These are phyloP conservation scores for Lipomyces sp. DNA, from an alignment of 805 yeast genomes.

Conservation along the genomic window DNA sequence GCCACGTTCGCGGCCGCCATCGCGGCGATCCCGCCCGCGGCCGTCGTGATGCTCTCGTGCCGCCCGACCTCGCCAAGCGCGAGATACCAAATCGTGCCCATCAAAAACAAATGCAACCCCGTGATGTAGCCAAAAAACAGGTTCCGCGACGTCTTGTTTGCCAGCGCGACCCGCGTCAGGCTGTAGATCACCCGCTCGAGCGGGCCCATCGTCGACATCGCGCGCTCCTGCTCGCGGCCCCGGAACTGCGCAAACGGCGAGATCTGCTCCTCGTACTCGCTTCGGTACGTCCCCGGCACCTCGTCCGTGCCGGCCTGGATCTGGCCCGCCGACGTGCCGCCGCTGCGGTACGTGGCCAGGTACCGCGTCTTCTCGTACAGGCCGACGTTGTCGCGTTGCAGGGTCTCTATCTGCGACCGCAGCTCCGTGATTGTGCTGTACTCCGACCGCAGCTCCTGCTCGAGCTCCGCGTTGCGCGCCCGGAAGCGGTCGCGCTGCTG, in stretches of 20 bases:
- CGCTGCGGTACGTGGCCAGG: conserved; percentile 31
- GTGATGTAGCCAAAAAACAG: conserved; percentile 69
- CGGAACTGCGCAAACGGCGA: conserved; percentile 84
- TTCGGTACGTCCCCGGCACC: conserved; percentile 49
- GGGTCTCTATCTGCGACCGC: conserved; percentile 58
- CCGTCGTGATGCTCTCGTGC: neutral
- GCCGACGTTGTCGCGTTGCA: conserved; percentile 72
- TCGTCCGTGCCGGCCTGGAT: conserved; percentile 22
- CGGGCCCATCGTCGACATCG: conserved; percentile 67
- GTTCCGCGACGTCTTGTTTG: conserved; percentile 69
- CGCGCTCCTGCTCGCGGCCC: conserved; percentile 70
- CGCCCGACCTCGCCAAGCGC: conserved; percentile 26
- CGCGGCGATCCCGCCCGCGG: neutral
- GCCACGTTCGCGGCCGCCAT: neutral
- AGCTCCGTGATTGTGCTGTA: conserved; percentile 54
- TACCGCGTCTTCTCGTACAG: conserved; percentile 64
- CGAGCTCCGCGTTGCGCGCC: conserved; percentile 75
- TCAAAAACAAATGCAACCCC: conserved; percentile 69
- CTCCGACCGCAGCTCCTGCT: conserved; percentile 68
- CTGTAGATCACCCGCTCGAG: conserved; percentile 73
- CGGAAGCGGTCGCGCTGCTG: conserved; percentile 94
- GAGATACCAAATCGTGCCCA: conserved; percentile 39
- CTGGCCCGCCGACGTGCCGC: conserved; percentile 15
- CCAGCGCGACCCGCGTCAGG: conserved; percentile 69
- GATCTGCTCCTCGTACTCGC: conserved; percentile 67